Evolutionary conservation across 2,329 filamentous ascomycete species (phyloP), one percentile per base, ranked within the genome.

Genomic region (Drechslera avenae): DNA sequence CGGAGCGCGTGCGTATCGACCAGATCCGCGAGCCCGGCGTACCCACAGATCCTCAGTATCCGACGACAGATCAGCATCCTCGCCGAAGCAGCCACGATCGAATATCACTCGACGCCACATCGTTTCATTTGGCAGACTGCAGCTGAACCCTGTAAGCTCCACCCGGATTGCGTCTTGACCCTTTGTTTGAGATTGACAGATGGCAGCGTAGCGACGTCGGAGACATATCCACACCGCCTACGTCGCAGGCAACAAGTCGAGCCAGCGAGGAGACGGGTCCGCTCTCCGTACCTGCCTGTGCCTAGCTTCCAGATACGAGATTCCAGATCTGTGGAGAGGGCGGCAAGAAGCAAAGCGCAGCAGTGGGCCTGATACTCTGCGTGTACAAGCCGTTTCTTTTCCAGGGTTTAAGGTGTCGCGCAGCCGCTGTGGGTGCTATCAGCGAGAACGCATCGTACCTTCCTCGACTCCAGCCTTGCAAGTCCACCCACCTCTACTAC

Each of bases 271-370:
- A n/a, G 58, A 54, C 55, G 50, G 62, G 63, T 58, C 54, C 55
- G 52, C 47, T 46, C 42, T 49, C 54, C 54, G 60, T 63, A 57
- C 62, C 63, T 68, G 69, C 68, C 68, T 62, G 68, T 70, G 67
- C 68, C 64, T 10, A 28, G 3, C 26, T 28, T 28, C 47, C 56
- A 53, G 62, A 66, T 66, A 68, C 56, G 58, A 71, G 30, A 42
- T 39, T 41, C 39, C 39, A 37, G 64, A 69, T 72, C 68, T 71
- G 67, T 68, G 69, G 65, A 67, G 69, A 65, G 64, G 43, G 50
- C 62, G 66, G 67, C 62, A 73, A 69, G 64, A 69, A 73, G 68
- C 68, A 71, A 71, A 71, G 67, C 54, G 62, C 63, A 63, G 59
- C 50, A 48, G 50, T 56, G 56, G 65, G 60, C 52, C 63, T 64